Percentiles rank a stretch among this genome's conserved stretches.
Evolutionary conservation across 208 protist species (phyloP).

Genomic region (Perkinsela sp.): DNA sequence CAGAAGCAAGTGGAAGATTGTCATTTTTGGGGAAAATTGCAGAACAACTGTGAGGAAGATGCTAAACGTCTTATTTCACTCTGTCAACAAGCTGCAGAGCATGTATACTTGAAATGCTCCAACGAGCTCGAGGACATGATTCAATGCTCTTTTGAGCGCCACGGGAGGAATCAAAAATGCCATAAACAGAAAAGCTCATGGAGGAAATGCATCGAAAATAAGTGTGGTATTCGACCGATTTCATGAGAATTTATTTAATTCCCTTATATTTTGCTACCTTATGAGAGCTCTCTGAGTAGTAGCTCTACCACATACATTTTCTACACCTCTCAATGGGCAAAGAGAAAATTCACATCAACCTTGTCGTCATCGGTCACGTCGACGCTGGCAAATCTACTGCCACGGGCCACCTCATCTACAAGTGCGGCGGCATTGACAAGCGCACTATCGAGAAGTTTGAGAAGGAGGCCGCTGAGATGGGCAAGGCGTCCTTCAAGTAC

Average conservation of each 20-base stretch:
- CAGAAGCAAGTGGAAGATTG: not conserved
- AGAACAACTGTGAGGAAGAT: not conserved
- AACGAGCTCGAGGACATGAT: no score
- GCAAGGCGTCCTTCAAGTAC: constrained; percentile 78
- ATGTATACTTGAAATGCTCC: no score
- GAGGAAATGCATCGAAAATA: no score
- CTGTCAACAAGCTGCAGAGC: not conserved
- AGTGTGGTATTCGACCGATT: no score
- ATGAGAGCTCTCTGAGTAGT: no score
- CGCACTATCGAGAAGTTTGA: constrained; percentile 59
- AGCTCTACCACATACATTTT: no score
- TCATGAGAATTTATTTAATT: no score
- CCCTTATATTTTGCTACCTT: no score
- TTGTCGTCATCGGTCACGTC: constrained; percentile 39
- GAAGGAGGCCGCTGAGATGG: constrained; percentile 22
- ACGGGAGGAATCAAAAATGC: no score
- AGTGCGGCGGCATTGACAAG: constrained; percentile 63
- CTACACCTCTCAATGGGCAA: not conserved
- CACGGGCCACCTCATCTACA: constrained; percentile 61
- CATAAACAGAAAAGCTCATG: no score
- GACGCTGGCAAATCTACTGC: constrained; percentile 64
- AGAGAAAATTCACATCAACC: constrained; percentile 23
- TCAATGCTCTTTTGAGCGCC: no score
- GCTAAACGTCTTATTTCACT: not conserved
- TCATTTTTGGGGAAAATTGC: not conserved